A percentile compares a stretch with the other conserved stretches of the same genome.
Conservation (phyloP, 1,284 basidiomycete species). For the Cerioporus squamosus region DNA sequence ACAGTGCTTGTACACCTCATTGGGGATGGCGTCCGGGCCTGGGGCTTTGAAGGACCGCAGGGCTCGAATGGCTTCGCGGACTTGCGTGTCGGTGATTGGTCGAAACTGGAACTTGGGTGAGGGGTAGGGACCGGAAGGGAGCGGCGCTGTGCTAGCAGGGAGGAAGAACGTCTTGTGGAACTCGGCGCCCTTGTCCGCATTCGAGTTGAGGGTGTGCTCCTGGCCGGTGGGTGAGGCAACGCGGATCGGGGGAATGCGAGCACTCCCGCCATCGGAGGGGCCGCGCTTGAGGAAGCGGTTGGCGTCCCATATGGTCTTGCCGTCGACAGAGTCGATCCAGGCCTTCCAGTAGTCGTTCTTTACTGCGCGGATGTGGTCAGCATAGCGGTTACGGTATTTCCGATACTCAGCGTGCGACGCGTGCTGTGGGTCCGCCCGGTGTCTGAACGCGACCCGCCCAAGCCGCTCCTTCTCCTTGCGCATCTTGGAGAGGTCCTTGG, state of each 20-base stretch:
- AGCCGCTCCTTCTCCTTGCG: conserved; percentile 29
- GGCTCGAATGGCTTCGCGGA: conserved; percentile 17
- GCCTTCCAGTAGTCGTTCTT: conserved; percentile 41
- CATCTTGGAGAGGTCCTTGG: conserved; percentile 25
- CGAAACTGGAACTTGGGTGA: conserved; percentile 28
- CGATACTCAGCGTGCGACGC: conserved; percentile 27
- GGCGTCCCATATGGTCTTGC: conserved; percentile 36
- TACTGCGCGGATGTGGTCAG: conserved; percentile 29
- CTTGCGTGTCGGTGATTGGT: conserved; percentile 23
- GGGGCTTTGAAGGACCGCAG: conserved; percentile 40
- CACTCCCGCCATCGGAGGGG: conserved; percentile 34
- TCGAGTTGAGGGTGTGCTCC: background rate
- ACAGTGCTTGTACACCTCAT: conserved; percentile 37
- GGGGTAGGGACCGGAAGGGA: conserved; percentile 22
- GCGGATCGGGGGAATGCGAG: conserved; percentile 32
- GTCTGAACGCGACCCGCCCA: conserved; percentile 31
- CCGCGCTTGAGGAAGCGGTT: conserved; percentile 33
- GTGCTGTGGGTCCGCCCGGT: conserved; percentile 36
- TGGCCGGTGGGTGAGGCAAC: background rate
- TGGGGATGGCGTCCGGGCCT: conserved; percentile 40
- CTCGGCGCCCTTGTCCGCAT: conserved; percentile 33
- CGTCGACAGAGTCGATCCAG: conserved; percentile 36
- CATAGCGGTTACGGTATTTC: conserved; percentile 31
- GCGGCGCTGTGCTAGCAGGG: conserved; percentile 10
- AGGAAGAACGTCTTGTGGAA: conserved; percentile 40